phyloP scores from a whole-genome alignment of 768 basidiomycete genomes.

The Austroboletus festivus region DNA sequence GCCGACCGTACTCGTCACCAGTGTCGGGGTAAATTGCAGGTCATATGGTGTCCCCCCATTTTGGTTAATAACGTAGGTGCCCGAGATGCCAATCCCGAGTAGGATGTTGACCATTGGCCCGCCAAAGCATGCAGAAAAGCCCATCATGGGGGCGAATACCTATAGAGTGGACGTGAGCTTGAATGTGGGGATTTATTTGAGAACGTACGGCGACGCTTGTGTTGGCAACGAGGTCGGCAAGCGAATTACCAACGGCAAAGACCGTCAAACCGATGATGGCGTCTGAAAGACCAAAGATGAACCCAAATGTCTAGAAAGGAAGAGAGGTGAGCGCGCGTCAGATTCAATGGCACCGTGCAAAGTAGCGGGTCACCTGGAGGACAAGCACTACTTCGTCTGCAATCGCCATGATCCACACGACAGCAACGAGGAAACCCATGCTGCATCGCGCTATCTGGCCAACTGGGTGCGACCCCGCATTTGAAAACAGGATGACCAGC shows the following conservation, averaged over 20 bases:
- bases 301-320: slow-evolving; percentile 72
- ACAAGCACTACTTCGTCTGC: slow-evolving; percentile 94
- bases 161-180: slow-evolving; percentile 21
- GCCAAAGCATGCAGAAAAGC: slow-evolving; percentile 92
- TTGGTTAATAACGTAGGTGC: slow-evolving; percentile 76
- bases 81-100: slow-evolving; percentile 88
- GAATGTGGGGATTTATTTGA: neutral
- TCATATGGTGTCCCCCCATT: slow-evolving; percentile 53
- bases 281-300: slow-evolving; percentile 93
- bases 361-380: slow-evolving; percentile 57
- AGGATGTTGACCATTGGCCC: slow-evolving; percentile 91
- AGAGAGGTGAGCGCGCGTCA: neutral
- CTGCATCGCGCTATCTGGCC: slow-evolving; percentile 73
- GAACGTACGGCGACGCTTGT: slow-evolving; percentile 82
- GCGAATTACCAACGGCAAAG: slow-evolving; percentile 94
- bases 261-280: slow-evolving; percentile 96
- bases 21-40: slow-evolving; percentile 78
- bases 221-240: slow-evolving; percentile 96
- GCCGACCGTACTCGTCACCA: slow-evolving; percentile 80
- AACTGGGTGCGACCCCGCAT: slow-evolving; percentile 53
- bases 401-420: slow-evolving; percentile 98
- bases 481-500: slow-evolving; percentile 58
- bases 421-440: slow-evolving; percentile 86
- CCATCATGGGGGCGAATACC: slow-evolving; percentile 91
- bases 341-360: neutral